phyloP scores from a whole-genome alignment of 371 early-diverging fungal species.

The Ordospora colligata region DNA sequence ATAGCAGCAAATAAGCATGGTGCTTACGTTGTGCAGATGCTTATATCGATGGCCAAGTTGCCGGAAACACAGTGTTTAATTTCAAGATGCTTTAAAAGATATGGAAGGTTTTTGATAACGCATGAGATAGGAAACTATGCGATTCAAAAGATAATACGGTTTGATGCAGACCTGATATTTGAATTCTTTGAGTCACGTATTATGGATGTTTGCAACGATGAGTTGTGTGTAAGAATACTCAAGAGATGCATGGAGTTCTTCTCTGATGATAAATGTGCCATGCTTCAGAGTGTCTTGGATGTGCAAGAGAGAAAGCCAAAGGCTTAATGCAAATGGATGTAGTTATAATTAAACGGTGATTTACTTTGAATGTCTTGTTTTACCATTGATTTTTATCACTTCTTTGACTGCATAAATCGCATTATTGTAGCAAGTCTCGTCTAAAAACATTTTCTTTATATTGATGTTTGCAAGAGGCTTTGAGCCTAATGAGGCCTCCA shows the following conservation, averaged over 20 bases:
- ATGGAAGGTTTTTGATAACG: slow-evolving; percentile 47
- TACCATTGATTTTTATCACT: neutral
- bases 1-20: slow-evolving; percentile 61
- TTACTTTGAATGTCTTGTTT: neutral
- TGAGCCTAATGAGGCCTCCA: slow-evolving; percentile 31
- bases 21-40: slow-evolving; percentile 59
- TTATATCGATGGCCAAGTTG: slow-evolving; percentile 35
- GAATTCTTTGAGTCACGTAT: slow-evolving; percentile 49
- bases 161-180: slow-evolving; percentile 41
- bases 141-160: slow-evolving; percentile 56
- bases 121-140: slow-evolving; percentile 62
- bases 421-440: slow-evolving; percentile 15
- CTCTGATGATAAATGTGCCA: slow-evolving; percentile 16
- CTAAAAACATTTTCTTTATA: slow-evolving; percentile 24
- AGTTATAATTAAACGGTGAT: too few relatives aligned
- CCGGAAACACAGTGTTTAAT: slow-evolving; percentile 31
- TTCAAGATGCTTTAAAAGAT: slow-evolving; percentile 41
- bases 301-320: neutral
- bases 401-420: neutral
- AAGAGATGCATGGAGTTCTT: slow-evolving; percentile 54
- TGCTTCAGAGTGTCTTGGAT: slow-evolving; percentile 7
- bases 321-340: neutral
- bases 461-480: slow-evolving; percentile 1
- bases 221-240: slow-evolving; percentile 56
- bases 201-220: slow-evolving; percentile 27